Percentiles rank a stretch among this genome's conserved stretches.
phyloP scores from a whole-genome alignment of 257 asterid species.

The Fraxinus excelsior region DNA sequence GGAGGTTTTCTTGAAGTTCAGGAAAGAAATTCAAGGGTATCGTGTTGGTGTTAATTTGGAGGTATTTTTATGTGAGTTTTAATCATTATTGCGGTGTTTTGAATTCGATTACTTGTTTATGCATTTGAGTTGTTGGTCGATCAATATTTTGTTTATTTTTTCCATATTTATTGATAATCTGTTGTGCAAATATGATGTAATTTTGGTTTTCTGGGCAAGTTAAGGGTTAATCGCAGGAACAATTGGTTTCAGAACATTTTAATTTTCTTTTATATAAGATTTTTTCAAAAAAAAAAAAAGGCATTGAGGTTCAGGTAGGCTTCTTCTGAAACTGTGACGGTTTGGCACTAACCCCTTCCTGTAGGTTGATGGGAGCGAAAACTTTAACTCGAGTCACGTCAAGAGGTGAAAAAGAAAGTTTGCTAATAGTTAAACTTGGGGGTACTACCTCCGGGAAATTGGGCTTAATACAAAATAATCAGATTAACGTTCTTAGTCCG shows the following conservation, averaged over 20 bases:
- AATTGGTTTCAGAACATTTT: no score
- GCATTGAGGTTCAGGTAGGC: background rate
- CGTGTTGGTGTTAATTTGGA: constrained; percentile 88
- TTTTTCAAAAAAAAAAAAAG: no score
- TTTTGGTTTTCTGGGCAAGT: background rate
- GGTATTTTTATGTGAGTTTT: constrained; percentile 39
- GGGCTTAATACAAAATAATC: no score
- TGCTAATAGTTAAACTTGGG: no score
- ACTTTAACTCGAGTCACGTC: no score
- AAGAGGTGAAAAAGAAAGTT: no score
- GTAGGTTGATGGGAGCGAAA: no score
- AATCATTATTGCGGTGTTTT: background rate
- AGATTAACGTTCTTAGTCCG: no score
- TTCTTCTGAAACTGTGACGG: background rate
- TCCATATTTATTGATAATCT: background rate
- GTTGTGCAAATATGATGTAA: background rate
- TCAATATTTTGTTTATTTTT: background rate
- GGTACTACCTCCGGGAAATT: no score
- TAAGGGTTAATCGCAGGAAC: background rate
- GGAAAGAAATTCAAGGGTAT: constrained; percentile 73
- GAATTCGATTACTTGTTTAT: background rate
- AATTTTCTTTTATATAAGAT: no score
- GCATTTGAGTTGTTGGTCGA: background rate
- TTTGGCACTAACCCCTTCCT: background rate
- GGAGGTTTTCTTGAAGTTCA: constrained; percentile 76